A percentile compares a stretch with the other conserved stretches of the same genome.
phyloP scores from a whole-genome alignment of 495 filamentous ascomycete species.

The Daldinia bambusicola region DNA sequence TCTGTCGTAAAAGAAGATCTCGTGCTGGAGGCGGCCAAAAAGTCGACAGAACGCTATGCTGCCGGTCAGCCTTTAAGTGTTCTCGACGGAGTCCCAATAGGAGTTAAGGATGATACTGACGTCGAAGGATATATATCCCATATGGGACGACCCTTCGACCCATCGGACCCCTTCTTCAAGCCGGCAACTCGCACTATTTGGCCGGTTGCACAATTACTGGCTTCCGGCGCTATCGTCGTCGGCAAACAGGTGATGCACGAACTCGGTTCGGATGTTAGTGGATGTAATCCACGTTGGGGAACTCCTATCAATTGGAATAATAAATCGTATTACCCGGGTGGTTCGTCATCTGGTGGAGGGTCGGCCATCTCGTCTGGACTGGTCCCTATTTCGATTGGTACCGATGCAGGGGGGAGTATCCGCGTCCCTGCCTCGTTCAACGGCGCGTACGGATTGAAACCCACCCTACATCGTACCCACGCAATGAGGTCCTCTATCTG shows the following conservation, averaged over 20 bases:
- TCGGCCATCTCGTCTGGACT: conserved; percentile 81
- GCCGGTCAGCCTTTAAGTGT: conserved; percentile 69
- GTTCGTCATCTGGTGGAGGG: conserved; percentile 85
- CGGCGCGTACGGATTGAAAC: conserved; percentile 89
- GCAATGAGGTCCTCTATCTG: conserved; percentile 69
- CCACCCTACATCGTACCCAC: conserved; percentile 75
- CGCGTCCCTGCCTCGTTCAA: conserved; percentile 85
- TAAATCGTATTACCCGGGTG: conserved; percentile 81
- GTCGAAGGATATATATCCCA: conserved; percentile 76
- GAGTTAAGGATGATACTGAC: conserved; percentile 86
- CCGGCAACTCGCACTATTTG: conserved; percentile 60
- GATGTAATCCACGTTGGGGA: conserved; percentile 61
- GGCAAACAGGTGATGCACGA: conserved; percentile 96
- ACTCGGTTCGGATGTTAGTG: conserved; percentile 67
- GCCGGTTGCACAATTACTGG: conserved; percentile 78
- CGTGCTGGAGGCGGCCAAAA: conserved; percentile 73
- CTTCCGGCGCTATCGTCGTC: conserved; percentile 82
- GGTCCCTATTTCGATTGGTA: conserved; percentile 83
- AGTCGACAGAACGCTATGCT: conserved; percentile 75
- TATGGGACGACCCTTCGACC: conserved; percentile 61
- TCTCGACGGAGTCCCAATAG: conserved; percentile 87
- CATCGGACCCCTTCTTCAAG: conserved; percentile 51
- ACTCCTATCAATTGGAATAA: conserved; percentile 90
- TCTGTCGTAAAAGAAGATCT: conserved; percentile 64
- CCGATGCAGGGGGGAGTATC: conserved; percentile 88